Evolutionary conservation across 139 green algal genomes (phyloP).

Genomic region (Zygnema circumcarinatum): DNA sequence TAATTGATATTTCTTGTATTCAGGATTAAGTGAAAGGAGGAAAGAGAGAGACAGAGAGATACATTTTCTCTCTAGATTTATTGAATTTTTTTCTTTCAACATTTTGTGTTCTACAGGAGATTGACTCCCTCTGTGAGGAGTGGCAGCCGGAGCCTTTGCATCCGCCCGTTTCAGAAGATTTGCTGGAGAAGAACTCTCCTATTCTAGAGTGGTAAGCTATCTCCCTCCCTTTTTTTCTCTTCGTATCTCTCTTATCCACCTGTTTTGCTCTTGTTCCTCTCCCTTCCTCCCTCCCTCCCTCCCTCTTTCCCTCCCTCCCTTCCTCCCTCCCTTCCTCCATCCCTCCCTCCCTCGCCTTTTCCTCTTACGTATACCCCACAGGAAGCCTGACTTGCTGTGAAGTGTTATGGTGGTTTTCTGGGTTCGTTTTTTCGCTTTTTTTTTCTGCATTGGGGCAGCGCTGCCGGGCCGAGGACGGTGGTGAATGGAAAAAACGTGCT

Average conservation of each 20-base stretch:
- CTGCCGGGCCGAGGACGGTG: conserved; percentile 35
- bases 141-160: conserved; percentile 57
- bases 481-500: conserved; percentile 65
- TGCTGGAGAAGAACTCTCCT: neutral
- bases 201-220: conserved; percentile 46
- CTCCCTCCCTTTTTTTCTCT: neutral
- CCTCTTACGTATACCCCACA: neutral
- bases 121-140: conserved; percentile 55
- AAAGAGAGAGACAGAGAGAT: no score
- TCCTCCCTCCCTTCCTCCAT: neutral
- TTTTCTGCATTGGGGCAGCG: no score
- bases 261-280: neutral
- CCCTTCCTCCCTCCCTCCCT: neutral
- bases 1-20: conserved; percentile 5
- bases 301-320: conserved; percentile 16
- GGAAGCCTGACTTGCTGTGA: neutral
- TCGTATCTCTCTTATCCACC: neutral
- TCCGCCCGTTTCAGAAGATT: conserved; percentile 2
- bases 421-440: no score
- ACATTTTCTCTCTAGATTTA: no score
- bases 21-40: conserved; percentile 5
- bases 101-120: no score
- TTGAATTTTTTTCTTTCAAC: no score
- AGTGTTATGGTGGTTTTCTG: neutral
- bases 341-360: neutral